Evolutionary conservation across 305 asterid genomes (phyloP).

Genomic region (Solanum hybrid): DNA sequence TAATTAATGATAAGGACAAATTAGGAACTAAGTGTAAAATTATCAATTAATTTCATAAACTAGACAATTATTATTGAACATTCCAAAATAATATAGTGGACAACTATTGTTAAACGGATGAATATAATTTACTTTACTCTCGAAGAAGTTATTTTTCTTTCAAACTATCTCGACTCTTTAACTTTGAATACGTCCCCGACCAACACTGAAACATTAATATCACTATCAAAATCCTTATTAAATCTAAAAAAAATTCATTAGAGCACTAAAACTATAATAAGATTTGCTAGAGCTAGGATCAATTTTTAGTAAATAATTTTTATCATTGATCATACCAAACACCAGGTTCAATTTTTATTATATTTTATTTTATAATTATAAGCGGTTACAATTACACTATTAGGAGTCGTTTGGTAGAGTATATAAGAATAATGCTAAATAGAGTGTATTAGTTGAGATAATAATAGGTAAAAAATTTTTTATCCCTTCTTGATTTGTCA

Average conservation of each 20-base stretch:
- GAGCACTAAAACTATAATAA: neutral
- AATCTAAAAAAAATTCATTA: neutral
- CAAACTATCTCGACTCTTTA: neutral
- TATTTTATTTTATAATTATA: neutral
- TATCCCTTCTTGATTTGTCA: too few species aligned
- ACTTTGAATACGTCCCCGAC: neutral
- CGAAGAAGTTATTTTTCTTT: neutral
- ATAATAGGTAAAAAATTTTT: too few species aligned
- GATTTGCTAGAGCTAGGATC: neutral
- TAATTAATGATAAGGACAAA: neutral
- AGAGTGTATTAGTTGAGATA: neutral
- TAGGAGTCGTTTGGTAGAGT: neutral
- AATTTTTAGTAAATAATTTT: neutral
- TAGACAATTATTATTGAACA: neutral
- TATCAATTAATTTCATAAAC: neutral
- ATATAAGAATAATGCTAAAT: too few species aligned
- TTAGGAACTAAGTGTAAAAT: too few species aligned
- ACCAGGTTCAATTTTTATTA: neutral
- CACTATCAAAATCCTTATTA: neutral
- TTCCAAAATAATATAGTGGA: too few species aligned
- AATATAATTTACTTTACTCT: neutral
- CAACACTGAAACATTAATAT: neutral
- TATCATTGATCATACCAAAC: neutral
- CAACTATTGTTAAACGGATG: neutral
- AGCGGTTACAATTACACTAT: neutral